Evolutionary conservation across 495 filamentous ascomycete genomes (phyloP).

Genomic region (Penicillium atrosanguineum): DNA sequence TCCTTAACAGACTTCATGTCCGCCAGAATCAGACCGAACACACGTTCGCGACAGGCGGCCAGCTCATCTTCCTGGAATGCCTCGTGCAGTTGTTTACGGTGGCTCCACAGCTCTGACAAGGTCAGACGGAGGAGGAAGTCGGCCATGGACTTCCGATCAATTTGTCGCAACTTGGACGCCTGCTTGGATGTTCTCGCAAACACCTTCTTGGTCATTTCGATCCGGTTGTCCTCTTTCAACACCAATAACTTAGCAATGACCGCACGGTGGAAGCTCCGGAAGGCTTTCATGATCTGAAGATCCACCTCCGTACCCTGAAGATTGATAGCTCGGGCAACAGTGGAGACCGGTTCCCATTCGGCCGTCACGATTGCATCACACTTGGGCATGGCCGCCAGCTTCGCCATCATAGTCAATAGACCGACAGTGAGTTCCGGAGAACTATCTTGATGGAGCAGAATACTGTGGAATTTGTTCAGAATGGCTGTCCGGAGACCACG

Average conservation of each 20-base stretch:
- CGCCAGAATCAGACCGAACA: slow-evolving; percentile 36
- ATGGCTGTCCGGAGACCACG: slow-evolving; percentile 37
- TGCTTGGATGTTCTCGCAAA: slow-evolving; percentile 33
- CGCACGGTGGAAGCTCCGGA: slow-evolving; percentile 36
- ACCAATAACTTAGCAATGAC: slow-evolving; percentile 38
- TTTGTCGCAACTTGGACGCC: slow-evolving; percentile 34
- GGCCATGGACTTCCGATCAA: slow-evolving; percentile 40
- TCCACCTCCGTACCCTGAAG: slow-evolving; percentile 36
- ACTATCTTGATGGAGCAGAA: slow-evolving; percentile 31
- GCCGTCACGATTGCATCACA: slow-evolving; percentile 36
- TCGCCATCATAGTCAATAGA: slow-evolving; percentile 43
- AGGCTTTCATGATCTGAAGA: slow-evolving; percentile 44
- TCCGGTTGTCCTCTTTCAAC: slow-evolving; percentile 34
- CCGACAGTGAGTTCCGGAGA: slow-evolving; percentile 30
- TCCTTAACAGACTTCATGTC: slow-evolving; percentile 42
- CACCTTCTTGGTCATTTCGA: slow-evolving; percentile 37
- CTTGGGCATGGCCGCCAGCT: slow-evolving; percentile 43
- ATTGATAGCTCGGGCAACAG: slow-evolving; percentile 34
- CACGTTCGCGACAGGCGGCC: slow-evolving; percentile 30
- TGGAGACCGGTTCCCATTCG: slow-evolving; percentile 43
- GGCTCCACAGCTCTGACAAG: slow-evolving; percentile 39
- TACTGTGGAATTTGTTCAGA: slow-evolving; percentile 36
- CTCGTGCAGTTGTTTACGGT: slow-evolving; percentile 29
- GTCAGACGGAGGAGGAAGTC: slow-evolving; percentile 41
- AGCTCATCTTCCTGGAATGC: slow-evolving; percentile 34